Conservation (phyloP, 2,329 filamentous ascomycete genomes). For the Aureobasidium sp. region DNA sequence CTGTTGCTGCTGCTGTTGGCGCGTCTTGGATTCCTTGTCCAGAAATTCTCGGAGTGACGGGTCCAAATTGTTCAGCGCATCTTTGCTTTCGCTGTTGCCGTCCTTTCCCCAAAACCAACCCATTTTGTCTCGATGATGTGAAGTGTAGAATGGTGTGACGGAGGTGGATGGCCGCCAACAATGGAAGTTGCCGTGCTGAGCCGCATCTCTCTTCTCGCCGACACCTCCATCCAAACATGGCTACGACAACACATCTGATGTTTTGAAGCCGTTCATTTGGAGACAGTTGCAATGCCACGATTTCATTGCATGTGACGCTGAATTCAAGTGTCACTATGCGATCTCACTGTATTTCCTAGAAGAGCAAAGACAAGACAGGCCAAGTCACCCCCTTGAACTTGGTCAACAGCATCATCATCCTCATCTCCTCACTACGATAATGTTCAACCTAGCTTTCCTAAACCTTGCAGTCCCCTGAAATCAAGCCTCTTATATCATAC, state of each 20-base stretch:
- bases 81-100: constrained; percentile 32
- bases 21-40: constrained; percentile 61
- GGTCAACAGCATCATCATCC: background rate
- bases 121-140: constrained; percentile 33
- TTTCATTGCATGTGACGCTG: too few relatives aligned
- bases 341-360: background rate
- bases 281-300: too few relatives aligned
- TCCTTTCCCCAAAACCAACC: constrained; percentile 54
- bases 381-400: background rate
- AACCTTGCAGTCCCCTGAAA: too few relatives aligned
- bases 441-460: too few relatives aligned
- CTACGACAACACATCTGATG: too few relatives aligned
- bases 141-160: background rate
- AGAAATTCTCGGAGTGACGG: constrained; percentile 77
- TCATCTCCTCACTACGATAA: background rate
- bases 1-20: constrained; percentile 17
- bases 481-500: too few relatives aligned
- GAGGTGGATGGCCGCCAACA: background rate
- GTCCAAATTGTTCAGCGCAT: constrained; percentile 67
- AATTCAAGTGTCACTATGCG: background rate
- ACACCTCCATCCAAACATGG: background rate
- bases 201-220: background rate
- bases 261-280: too few relatives aligned
- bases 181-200: background rate
- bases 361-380: background rate